These are phyloP conservation scores for Rugonectria rugulosa DNA, from an alignment of 2,329 filamentous ascomycete genomes.

Conservation along the genomic window DNA sequence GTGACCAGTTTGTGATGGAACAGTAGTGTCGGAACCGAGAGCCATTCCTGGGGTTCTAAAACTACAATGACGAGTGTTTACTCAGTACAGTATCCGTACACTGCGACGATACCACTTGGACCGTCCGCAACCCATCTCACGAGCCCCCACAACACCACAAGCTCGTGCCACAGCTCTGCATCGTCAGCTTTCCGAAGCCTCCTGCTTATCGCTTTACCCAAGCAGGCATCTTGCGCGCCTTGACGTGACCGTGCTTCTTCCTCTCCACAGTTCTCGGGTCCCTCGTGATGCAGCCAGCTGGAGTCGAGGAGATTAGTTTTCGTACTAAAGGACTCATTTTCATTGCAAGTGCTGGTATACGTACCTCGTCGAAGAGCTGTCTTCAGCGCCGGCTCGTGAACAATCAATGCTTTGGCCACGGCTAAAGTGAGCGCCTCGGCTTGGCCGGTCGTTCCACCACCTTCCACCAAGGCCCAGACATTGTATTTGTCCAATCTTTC, in stretches of 20 bases:
- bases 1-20: conserved; percentile 20
- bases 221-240: conserved; percentile 96
- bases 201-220: conserved; percentile 84
- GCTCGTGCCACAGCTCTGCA: conserved; percentile 25
- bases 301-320: conserved; percentile 51
- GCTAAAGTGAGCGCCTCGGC: conserved; percentile 93
- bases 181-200: conserved; percentile 16
- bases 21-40: conserved; percentile 22
- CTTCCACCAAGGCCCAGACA: conserved; percentile 83
- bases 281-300: conserved; percentile 91
- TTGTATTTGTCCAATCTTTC: conserved; percentile 95
- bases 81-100: conserved; percentile 40
- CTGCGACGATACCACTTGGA: conserved; percentile 18
- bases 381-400: conserved; percentile 93
- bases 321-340: conserved; percentile 20
- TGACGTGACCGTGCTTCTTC: conserved; percentile 96
- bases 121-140: conserved; percentile 29
- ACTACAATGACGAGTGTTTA: conserved; percentile 39
- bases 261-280: conserved; percentile 93
- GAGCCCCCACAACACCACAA: conserved; percentile 24
- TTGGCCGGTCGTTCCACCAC: conserved; percentile 93
- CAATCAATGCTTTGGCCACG: conserved; percentile 84
- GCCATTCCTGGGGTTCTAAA: conserved; percentile 33
- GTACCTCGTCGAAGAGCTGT: conserved; percentile 86
- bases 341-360: conserved; percentile 41